A percentile compares a stretch with the other conserved stretches of the same genome.
Conservation (phyloP, 257 asterid genomes). For the Ballota nigra region DNA sequence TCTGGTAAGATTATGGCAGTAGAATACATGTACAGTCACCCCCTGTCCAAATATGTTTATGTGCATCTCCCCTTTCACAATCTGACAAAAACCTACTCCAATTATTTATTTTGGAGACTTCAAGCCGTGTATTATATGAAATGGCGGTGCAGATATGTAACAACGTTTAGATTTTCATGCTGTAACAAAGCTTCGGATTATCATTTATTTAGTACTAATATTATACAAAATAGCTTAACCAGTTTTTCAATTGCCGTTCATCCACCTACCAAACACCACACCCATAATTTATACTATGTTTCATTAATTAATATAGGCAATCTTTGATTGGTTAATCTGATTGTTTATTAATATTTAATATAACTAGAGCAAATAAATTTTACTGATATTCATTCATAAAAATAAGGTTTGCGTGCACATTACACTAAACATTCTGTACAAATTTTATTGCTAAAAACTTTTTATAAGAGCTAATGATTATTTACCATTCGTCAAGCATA, state of each 20-base stretch:
- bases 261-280: neutral
- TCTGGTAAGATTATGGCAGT: no score
- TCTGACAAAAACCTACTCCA: neutral
- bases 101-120: neutral
- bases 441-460: neutral
- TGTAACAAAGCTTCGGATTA: neutral
- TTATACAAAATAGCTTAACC: no score
- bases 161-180: neutral
- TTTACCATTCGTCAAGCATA: neutral
- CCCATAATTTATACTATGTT: neutral
- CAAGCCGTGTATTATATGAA: neutral
- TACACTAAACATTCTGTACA: neutral
- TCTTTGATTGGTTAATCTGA: neutral
- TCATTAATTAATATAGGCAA: neutral
- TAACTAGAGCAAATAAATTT: neutral
- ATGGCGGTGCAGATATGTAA: neutral
- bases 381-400: no score
- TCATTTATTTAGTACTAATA: no score
- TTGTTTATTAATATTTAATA: neutral
- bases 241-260: neutral
- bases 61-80: conserved; percentile 24
- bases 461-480: neutral
- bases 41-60: no score
- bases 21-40: no score
- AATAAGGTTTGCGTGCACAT: neutral